Evolutionary conservation across 1,284 basidiomycete species (phyloP), one percentile per base, ranked within the genome.

Genomic region (Neonothopanus nambi): DNA sequence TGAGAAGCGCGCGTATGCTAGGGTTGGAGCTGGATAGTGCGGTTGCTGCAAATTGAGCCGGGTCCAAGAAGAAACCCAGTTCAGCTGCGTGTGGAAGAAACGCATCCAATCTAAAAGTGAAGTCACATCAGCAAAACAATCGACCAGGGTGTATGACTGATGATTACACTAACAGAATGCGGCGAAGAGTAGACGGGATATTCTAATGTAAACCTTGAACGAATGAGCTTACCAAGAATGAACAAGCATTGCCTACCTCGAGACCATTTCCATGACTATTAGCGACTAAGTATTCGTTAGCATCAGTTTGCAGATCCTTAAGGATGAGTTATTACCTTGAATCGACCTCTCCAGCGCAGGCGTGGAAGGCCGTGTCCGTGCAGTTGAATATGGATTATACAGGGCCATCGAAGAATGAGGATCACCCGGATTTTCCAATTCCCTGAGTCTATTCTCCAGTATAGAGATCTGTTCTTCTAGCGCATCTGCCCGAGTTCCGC

Each of bases 31-130:
- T 18, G 51, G 15, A 18, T 51, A 3, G 49, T 5, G 40, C 7
- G 50, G 11, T 18, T 55, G n/a, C 56, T 42, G 38, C 46, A 40
- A 74, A 70, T 11, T 65, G 64, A 3, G 61, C 53, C 3, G 62
- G 46, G 45, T 74, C 65, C 12, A 75, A 57, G 57, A 76, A 76
- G 55, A 76, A 75, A 1, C 73, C 72, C 46, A 73, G 61, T 18
- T 71, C 68, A 5, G 58, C 54, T 3, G 67, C 63, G 48, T 67
- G 64, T 33, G 61, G 59, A 11, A 74, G 60, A 54, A 75, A 75
- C 2, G 55, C 54, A 42, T 69, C 58, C 41, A 73, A 50, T 20
- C 73, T 74, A 44, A 4, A 3, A 9, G 3, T 33, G 8, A 33
- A 9, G 8, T 9, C 9, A 33, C 2, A 33, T 33, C 30, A 33